phyloP scores from a whole-genome alignment of 2,329 filamentous ascomycete genomes.

The Penicillium paneum region DNA sequence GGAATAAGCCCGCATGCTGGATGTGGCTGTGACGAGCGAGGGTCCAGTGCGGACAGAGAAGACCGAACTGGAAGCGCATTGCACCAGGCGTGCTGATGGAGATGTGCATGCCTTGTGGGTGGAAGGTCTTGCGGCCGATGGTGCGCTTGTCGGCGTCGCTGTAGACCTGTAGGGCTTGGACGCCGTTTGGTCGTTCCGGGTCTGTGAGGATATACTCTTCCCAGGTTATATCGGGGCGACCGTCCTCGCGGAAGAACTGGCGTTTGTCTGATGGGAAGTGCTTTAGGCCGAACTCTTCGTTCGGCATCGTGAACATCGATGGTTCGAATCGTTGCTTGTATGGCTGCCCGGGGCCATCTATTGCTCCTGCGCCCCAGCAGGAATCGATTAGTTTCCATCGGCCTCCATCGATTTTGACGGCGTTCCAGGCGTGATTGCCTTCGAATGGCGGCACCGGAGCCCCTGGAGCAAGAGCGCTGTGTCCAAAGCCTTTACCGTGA shows the following conservation, averaged over 20 bases:
- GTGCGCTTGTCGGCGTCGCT: slow-evolving; percentile 48
- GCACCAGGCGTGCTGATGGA: slow-evolving; percentile 55
- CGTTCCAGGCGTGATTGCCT: slow-evolving; percentile 85
- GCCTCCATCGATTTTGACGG: slow-evolving; percentile 78
- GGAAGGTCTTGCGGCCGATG: slow-evolving; percentile 57
- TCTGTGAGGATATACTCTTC: slow-evolving; percentile 75
- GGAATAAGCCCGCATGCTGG: slow-evolving; percentile 60
- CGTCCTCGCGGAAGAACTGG: slow-evolving; percentile 73
- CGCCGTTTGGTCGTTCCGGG: slow-evolving; percentile 44
- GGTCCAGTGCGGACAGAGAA: slow-evolving; percentile 79
- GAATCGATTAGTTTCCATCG: slow-evolving; percentile 88
- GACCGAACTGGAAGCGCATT: slow-evolving; percentile 76
- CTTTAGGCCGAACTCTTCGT: slow-evolving; percentile 74
- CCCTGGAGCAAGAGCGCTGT: slow-evolving; percentile 60
- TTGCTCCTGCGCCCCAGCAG: slow-evolving; percentile 85
- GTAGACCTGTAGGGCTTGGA: slow-evolving; percentile 49
- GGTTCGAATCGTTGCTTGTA: slow-evolving; percentile 70
- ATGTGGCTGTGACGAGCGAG: slow-evolving; percentile 59
- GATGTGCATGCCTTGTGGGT: slow-evolving; percentile 60
- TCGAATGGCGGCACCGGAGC: slow-evolving; percentile 63
- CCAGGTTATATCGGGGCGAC: slow-evolving; percentile 63
- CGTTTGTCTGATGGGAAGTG: slow-evolving; percentile 71
- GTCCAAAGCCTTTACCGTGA: slow-evolving; percentile 83
- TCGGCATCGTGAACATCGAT: slow-evolving; percentile 58
- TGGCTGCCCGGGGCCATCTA: slow-evolving; percentile 52